Evolutionary conservation across 2,329 filamentous ascomycete genomes (phyloP).

Genomic region (Epichloe glyceriae): DNA sequence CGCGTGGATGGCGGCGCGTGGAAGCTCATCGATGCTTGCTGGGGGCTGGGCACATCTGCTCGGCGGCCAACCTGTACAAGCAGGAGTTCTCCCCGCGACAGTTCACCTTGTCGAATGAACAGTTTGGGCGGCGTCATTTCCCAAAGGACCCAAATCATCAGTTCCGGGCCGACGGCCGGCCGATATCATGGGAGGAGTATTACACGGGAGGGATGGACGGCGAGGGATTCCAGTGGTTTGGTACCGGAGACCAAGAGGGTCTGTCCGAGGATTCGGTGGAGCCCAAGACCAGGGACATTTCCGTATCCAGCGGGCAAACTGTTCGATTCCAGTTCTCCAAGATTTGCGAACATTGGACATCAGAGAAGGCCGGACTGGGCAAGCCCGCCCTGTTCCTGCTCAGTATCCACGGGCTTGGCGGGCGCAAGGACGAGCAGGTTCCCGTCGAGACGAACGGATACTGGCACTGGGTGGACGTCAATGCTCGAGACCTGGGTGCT

Average conservation of each 20-base stretch:
- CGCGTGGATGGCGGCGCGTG: slow-evolving; percentile 74
- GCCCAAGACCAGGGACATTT: slow-evolving; percentile 40
- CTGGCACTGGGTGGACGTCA: slow-evolving; percentile 72
- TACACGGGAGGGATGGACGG: slow-evolving; percentile 45
- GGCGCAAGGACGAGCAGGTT: slow-evolving; percentile 52
- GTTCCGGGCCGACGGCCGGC: slow-evolving; percentile 59
- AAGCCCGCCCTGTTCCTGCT: slow-evolving; percentile 59
- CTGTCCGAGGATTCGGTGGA: slow-evolving; percentile 45
- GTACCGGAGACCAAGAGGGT: slow-evolving; percentile 34
- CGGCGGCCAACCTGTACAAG: slow-evolving; percentile 42
- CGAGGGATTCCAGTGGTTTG: slow-evolving; percentile 34
- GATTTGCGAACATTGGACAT: slow-evolving; percentile 70
- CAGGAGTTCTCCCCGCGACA: slow-evolving; percentile 52
- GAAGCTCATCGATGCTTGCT: slow-evolving; percentile 87
- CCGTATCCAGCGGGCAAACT: slow-evolving; percentile 39
- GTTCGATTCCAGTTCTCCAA: slow-evolving; percentile 73
- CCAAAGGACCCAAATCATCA: slow-evolving; percentile 56
- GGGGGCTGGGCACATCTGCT: slow-evolving; percentile 70
- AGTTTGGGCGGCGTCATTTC: slow-evolving; percentile 72
- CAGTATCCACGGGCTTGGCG: slow-evolving; percentile 51
- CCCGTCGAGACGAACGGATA: slow-evolving; percentile 66
- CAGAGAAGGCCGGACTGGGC: slow-evolving; percentile 52
- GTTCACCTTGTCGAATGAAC: slow-evolving; percentile 55
- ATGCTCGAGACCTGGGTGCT: slow-evolving; percentile 48
- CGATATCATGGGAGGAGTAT: slow-evolving; percentile 71